Evolutionary conservation across 2,329 filamentous ascomycete species (phyloP).

Genomic region (Aspergillus spinulosporus): DNA sequence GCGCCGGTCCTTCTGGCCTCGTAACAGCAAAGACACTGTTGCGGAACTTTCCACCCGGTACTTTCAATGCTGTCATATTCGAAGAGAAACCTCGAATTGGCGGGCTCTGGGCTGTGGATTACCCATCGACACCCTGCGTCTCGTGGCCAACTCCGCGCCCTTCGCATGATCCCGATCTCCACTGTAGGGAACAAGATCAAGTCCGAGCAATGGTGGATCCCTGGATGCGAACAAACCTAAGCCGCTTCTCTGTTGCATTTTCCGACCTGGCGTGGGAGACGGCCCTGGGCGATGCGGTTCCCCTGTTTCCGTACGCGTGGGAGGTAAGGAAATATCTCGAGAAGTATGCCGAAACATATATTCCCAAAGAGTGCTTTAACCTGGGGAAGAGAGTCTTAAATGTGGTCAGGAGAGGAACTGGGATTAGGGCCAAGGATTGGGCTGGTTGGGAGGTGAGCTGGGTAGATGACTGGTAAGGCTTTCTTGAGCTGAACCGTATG

Average conservation of each 20-base stretch:
- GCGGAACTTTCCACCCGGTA: constrained; percentile 53
- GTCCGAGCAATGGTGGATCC: constrained; percentile 53
- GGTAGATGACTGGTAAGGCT: constrained; percentile 21
- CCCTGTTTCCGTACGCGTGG: constrained; percentile 73
- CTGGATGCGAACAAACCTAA: constrained; percentile 64
- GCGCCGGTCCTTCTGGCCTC: constrained; percentile 68
- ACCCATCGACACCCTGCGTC: constrained; percentile 35
- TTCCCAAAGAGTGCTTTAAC: constrained; percentile 49
- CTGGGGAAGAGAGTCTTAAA: constrained; percentile 48
- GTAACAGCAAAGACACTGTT: constrained; percentile 73
- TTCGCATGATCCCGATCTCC: not conserved
- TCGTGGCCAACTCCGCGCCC: not conserved
- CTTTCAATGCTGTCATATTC: constrained; percentile 69
- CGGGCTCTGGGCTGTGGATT: constrained; percentile 71
- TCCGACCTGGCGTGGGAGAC: constrained; percentile 68
- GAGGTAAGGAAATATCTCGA: constrained; percentile 73
- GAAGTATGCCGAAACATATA: constrained; percentile 62
- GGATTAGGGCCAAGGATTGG: constrained; percentile 4
- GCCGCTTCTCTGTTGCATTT: constrained; percentile 66
- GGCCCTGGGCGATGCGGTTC: constrained; percentile 45
- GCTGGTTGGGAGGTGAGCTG: constrained; percentile 46
- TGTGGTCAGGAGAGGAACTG: constrained; percentile 24
- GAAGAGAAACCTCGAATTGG: constrained; percentile 67
- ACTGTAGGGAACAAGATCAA: not conserved
- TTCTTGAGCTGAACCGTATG: not conserved